Percentiles rank a stretch among this genome's conserved stretches.
phyloP scores from a whole-genome alignment of 106 monocot genomes.

The Chionographis japonica region DNA sequence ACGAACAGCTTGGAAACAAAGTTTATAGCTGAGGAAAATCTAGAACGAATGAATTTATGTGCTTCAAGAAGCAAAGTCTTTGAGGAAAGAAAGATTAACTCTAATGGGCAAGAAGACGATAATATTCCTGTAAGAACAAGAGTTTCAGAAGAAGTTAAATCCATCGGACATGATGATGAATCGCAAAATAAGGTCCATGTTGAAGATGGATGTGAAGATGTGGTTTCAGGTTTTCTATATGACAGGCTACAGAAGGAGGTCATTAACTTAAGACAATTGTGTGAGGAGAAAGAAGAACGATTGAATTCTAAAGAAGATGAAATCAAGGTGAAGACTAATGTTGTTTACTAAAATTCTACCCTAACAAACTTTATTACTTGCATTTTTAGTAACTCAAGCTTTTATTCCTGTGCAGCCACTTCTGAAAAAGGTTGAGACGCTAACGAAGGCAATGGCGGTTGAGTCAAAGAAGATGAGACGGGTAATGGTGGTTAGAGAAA shows the following conservation, averaged over 20 bases:
- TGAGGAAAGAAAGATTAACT: slow-evolving; percentile 17
- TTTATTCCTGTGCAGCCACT: slow-evolving; percentile 24
- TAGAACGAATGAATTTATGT: slow-evolving; percentile 27
- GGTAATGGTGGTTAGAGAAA: slow-evolving; percentile 26
- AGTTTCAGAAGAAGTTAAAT: slow-evolving; percentile 5
- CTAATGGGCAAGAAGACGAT: background rate
- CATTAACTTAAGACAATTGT: slow-evolving; percentile 30
- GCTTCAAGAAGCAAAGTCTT: slow-evolving; percentile 25
- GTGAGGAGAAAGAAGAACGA: slow-evolving; percentile 21
- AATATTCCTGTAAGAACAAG: background rate
- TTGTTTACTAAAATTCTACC: background rate
- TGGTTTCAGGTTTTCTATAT: slow-evolving; percentile 47
- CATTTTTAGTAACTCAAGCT: background rate
- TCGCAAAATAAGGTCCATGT: slow-evolving; percentile 2
- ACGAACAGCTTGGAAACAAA: slow-evolving; percentile 19
- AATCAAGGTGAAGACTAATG: slow-evolving; percentile 33
- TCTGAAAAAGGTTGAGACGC: slow-evolving; percentile 22
- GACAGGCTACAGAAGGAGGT: slow-evolving; percentile 48
- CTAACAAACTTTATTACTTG: background rate
- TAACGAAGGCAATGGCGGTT: slow-evolving; percentile 27
- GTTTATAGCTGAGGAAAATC: slow-evolving; percentile 13
- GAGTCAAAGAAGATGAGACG: slow-evolving; percentile 34
- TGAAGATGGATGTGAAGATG: slow-evolving; percentile 22
- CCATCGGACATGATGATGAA: background rate
- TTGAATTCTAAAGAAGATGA: slow-evolving; percentile 37